These are phyloP conservation scores for Aspergillus tamarii DNA, from an alignment of 2,329 filamentous ascomycete genomes.

Conservation along the genomic window DNA sequence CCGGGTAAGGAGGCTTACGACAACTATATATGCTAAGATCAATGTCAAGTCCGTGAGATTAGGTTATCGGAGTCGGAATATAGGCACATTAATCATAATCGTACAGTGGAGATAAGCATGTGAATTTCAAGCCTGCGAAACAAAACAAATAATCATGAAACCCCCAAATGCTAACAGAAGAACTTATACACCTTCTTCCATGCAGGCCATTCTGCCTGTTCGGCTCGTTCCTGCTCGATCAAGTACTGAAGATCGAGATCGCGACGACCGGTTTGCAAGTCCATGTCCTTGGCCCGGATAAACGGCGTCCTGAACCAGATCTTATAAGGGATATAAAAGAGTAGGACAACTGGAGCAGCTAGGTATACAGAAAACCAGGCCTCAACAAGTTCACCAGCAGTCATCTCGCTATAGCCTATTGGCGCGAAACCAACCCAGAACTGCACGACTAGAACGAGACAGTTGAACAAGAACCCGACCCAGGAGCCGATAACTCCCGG, in stretches of 20 bases:
- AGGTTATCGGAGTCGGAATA: neutral
- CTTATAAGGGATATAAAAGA: constrained; percentile 74
- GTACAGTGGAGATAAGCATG: constrained; percentile 4
- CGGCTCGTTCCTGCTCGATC: constrained; percentile 77
- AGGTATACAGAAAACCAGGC: constrained; percentile 71
- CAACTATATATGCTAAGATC: neutral
- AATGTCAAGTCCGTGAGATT: neutral
- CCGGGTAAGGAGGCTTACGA: neutral
- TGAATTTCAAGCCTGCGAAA: constrained; percentile 11
- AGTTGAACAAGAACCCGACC: constrained; percentile 75
- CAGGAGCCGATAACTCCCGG: constrained; percentile 79
- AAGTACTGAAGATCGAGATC: constrained; percentile 82
- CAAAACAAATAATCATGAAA: constrained; percentile 8
- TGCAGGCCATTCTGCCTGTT: constrained; percentile 69
- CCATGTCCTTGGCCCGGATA: constrained; percentile 74
- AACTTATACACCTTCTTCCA: constrained; percentile 80
- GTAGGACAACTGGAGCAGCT: constrained; percentile 59
- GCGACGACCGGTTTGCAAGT: constrained; percentile 80
- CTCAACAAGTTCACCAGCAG: constrained; percentile 53
- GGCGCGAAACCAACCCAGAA: constrained; percentile 88
- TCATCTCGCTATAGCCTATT: constrained; percentile 58
- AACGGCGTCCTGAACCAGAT: constrained; percentile 70
- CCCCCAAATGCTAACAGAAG: constrained; percentile 61
- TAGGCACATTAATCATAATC: constrained; percentile 5
- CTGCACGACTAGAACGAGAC: constrained; percentile 76